These are phyloP conservation scores for Mesostigma viride DNA, from an alignment of 139 green algal species.

Conservation along the genomic window DNA sequence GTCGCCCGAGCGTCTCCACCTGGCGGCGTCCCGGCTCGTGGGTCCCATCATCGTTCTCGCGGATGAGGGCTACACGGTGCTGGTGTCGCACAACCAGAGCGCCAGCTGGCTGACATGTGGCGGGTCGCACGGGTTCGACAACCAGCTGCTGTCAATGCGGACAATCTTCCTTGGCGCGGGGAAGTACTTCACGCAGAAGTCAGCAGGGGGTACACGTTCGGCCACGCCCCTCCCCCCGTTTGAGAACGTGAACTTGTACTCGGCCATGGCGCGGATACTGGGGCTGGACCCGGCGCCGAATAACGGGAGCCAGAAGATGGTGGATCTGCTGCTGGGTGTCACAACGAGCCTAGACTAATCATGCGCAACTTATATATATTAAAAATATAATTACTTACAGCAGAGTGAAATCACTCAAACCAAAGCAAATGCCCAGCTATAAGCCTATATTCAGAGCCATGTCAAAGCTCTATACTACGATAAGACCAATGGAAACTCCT, in stretches of 20 bases:
- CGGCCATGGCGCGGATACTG: not conserved
- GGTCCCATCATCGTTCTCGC: slow-evolving; percentile 13
- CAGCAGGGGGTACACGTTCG: no score
- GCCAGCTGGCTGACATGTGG: not conserved
- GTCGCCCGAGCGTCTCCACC: not conserved
- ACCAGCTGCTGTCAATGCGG: slow-evolving; percentile 22
- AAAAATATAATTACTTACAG: no score
- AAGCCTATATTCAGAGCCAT: no score
- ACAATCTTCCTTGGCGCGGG: slow-evolving; percentile 21
- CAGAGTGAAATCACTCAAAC: no score
- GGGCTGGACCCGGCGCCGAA: not conserved
- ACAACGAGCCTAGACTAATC: no score
- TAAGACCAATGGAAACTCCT: no score
- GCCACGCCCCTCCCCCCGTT: slow-evolving; percentile 11
- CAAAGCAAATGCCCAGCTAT: no score
- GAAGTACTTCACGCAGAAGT: not conserved
- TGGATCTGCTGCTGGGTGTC: no score
- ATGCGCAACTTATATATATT: no score
- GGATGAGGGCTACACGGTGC: slow-evolving; percentile 16
- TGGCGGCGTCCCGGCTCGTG: no score
- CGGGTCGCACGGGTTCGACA: slow-evolving; percentile 27
- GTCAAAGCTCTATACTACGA: no score
- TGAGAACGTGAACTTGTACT: slow-evolving; percentile 16
- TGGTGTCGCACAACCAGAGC: not conserved
- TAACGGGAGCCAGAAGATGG: no score